Conservation (phyloP, 495 filamentous ascomycete genomes). For the Saxispiralis lemnorum region DNA sequence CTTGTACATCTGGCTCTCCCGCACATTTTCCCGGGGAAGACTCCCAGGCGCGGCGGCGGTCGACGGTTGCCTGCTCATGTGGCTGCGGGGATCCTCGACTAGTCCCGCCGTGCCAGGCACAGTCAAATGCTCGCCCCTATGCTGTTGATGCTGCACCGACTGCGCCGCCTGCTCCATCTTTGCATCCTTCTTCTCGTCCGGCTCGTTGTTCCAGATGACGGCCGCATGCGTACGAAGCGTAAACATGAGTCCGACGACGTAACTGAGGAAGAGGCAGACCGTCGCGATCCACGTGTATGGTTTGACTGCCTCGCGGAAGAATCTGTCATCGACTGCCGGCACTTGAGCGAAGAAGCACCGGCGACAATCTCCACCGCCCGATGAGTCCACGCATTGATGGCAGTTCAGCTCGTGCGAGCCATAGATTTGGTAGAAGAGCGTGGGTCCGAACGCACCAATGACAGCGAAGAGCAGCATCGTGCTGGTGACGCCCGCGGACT, state of each 20-base stretch:
- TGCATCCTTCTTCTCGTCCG: slow-evolving; percentile 59
- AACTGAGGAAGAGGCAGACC: slow-evolving; percentile 72
- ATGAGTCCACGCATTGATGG: slow-evolving; percentile 40
- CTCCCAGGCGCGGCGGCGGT: slow-evolving; percentile 6
- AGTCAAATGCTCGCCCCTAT: background rate
- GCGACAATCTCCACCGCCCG: slow-evolving; percentile 46
- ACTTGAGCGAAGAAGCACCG: slow-evolving; percentile 85
- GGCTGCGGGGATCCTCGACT: background rate
- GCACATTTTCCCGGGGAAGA: slow-evolving; percentile 28
- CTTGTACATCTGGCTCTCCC: slow-evolving; percentile 80
- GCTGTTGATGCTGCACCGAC: slow-evolving; percentile 1
- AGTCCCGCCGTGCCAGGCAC: background rate
- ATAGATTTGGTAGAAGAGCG: slow-evolving; percentile 98
- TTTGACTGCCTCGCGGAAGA: slow-evolving; percentile 75
- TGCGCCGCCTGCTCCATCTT: slow-evolving; percentile 15
- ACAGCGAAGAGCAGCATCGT: slow-evolving; percentile 97
- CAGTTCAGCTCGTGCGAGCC: slow-evolving; percentile 92
- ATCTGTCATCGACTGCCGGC: slow-evolving; percentile 67
- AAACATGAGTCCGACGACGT: slow-evolving; percentile 89
- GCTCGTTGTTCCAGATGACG: slow-evolving; percentile 82
- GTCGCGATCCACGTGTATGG: slow-evolving; percentile 86
- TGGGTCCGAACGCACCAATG: slow-evolving; percentile 92
- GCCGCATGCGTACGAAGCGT: slow-evolving; percentile 91
- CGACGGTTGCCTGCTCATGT: too few relatives aligned
- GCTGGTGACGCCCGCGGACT: slow-evolving; percentile 88